Conservation (phyloP, 2,329 filamentous ascomycete genomes). For the Knoxdaviesia capensis region DNA sequence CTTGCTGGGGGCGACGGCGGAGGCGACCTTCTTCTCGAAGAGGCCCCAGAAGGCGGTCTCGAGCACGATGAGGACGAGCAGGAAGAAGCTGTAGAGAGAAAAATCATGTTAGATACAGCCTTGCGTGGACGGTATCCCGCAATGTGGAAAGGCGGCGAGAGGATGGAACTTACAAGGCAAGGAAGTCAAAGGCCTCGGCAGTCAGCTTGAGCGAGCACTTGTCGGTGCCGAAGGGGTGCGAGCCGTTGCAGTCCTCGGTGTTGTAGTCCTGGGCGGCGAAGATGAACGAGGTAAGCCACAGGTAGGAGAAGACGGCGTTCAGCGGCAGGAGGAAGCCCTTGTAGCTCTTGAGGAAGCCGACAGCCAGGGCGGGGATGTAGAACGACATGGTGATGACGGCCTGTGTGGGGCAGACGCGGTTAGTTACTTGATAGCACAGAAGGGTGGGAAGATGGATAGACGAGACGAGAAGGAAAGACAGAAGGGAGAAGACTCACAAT, state of each 20-base stretch:
- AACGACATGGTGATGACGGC: slow-evolving; percentile 7
- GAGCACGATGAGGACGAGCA: not conserved
- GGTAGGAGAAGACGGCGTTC: slow-evolving; percentile 9
- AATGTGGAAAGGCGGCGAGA: not conserved
- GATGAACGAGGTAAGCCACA: slow-evolving; percentile 11
- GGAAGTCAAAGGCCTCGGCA: slow-evolving; percentile 8
- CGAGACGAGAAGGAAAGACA: not conserved
- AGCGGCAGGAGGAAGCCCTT: slow-evolving; percentile 7
- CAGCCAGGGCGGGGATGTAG: slow-evolving; percentile 6
- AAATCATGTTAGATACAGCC: not conserved
- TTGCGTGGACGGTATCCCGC: not conserved
- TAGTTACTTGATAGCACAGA: not conserved
- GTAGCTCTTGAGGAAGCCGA: slow-evolving; percentile 7
- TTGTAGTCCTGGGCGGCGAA: slow-evolving; percentile 9
- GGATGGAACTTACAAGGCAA: slow-evolving; percentile 8
- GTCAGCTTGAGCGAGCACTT: slow-evolving; percentile 8
- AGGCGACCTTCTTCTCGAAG: not conserved
- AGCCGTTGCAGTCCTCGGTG: slow-evolving; percentile 4
- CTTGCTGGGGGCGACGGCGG: not conserved
- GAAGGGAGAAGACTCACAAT: slow-evolving; percentile 5
- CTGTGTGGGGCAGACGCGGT: slow-evolving; percentile 1
- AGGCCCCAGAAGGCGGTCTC: slow-evolving; percentile 2
- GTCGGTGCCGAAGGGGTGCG: not conserved
- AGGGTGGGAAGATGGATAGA: not conserved
- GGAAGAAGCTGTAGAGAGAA: not conserved